Evolutionary conservation across 2,329 filamentous ascomycete genomes (phyloP).

Genomic region (Chaetomium olivaceum): DNA sequence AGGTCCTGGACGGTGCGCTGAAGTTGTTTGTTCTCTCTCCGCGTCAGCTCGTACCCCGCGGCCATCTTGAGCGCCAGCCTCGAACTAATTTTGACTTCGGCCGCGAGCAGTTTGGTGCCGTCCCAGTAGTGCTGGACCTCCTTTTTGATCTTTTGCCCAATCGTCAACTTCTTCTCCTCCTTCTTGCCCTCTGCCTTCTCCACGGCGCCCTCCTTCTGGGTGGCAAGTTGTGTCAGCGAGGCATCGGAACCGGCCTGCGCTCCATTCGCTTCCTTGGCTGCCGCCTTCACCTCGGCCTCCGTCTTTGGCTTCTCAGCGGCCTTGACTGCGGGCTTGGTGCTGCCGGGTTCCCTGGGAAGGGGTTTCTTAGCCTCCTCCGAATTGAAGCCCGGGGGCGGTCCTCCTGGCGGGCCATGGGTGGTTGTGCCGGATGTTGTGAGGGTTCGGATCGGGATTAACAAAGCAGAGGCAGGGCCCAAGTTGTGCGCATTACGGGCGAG

Average conservation of each 20-base stretch:
- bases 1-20: slow-evolving; percentile 92
- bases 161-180: slow-evolving; percentile 80
- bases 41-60: slow-evolving; percentile 91
- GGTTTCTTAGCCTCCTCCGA: slow-evolving; percentile 87
- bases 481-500: slow-evolving; percentile 50
- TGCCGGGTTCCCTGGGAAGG: slow-evolving; percentile 57
- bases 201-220: slow-evolving; percentile 61
- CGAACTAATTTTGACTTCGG: slow-evolving; percentile 90
- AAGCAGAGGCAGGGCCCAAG: slow-evolving; percentile 53
- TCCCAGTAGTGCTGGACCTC: slow-evolving; percentile 97
- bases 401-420: slow-evolving; percentile 52
- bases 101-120: slow-evolving; percentile 89
- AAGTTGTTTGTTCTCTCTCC: slow-evolving; percentile 89
- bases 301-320: slow-evolving; percentile 38
- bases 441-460: slow-evolving; percentile 57
- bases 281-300: slow-evolving; percentile 35
- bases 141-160: slow-evolving; percentile 93
- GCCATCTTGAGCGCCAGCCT: slow-evolving; percentile 95
- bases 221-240: slow-evolving; percentile 61
- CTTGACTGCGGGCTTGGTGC: slow-evolving; percentile 38
- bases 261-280: slow-evolving; percentile 37
- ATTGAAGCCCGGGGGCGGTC: slow-evolving; percentile 87
- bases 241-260: slow-evolving; percentile 43
- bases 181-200: slow-evolving; percentile 62
- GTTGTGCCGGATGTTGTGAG: slow-evolving; percentile 59